A percentile compares a stretch with the other conserved stretches of the same genome.
phyloP scores from a whole-genome alignment of 805 yeast genomes.

The Osmozyma mogii region DNA sequence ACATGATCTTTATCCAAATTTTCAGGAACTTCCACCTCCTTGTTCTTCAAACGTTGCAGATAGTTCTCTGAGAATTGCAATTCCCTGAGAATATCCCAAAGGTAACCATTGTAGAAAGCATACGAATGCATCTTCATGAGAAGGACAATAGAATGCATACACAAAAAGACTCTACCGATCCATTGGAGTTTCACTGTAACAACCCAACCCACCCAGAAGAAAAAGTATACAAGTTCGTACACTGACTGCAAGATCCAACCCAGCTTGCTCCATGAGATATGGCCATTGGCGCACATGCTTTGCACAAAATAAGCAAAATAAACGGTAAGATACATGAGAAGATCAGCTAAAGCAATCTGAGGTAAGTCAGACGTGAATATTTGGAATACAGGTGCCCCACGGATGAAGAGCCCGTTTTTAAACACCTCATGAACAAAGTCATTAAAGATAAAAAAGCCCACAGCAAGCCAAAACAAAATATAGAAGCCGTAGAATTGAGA shows the following conservation, averaged over 20 bases:
- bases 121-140: conserved; percentile 95
- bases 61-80: conserved; percentile 40
- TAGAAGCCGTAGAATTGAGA: conserved; percentile 71
- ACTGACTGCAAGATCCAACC: conserved; percentile 60
- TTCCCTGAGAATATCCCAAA: conserved; percentile 60
- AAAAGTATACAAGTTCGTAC: conserved; percentile 47
- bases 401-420: conserved; percentile 32
- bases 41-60: conserved; percentile 13
- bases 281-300: conserved; percentile 34
- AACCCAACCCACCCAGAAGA: conserved; percentile 49
- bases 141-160: conserved; percentile 77
- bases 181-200: conserved; percentile 61
- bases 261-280: conserved; percentile 48
- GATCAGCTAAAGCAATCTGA: conserved; percentile 67
- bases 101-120: conserved; percentile 84
- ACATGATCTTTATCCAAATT: conserved; percentile 18
- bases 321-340: conserved; percentile 60
- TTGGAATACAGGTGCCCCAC: conserved; percentile 46
- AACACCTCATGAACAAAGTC: conserved; percentile 47
- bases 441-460: conserved; percentile 47
- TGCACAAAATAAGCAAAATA: conserved; percentile 61
- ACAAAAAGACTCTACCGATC: conserved; percentile 82
- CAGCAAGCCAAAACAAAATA: conserved; percentile 69
- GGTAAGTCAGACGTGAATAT: conserved; percentile 55
- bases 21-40: conserved; percentile 8